Evolutionary conservation across 2,329 filamentous ascomycete genomes (phyloP).

Genomic region (Sporothrix curviconia): DNA sequence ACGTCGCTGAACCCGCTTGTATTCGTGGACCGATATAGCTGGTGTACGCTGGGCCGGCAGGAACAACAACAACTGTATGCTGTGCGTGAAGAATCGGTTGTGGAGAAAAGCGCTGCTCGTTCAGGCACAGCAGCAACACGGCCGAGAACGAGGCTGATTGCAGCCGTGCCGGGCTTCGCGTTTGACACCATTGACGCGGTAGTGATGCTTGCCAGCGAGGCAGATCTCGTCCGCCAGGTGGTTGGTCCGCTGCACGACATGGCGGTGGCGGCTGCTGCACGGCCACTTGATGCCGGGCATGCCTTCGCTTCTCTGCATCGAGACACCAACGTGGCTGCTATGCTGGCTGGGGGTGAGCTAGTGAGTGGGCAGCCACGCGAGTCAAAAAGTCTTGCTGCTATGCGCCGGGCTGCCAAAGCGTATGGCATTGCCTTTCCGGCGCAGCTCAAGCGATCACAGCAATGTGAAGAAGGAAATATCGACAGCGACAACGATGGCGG

Average conservation of each 20-base stretch:
- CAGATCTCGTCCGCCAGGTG: background rate
- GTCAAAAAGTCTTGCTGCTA: too few species aligned
- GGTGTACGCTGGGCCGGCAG: background rate
- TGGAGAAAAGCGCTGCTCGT: background rate
- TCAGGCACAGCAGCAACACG: background rate
- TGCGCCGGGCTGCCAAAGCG: too few species aligned
- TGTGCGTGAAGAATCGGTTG: too few species aligned
- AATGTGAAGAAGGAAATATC: too few species aligned
- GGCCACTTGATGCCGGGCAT: background rate
- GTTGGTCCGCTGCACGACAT: background rate
- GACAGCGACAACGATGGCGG: too few species aligned
- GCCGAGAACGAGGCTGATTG: background rate
- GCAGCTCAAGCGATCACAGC: too few species aligned
- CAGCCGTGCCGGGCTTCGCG: background rate
- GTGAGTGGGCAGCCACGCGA: too few species aligned
- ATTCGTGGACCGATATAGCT: background rate
- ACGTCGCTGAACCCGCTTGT: background rate
- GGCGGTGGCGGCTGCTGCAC: background rate
- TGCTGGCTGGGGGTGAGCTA: background rate
- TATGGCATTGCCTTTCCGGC: background rate
- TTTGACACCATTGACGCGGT: background rate
- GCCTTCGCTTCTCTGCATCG: background rate
- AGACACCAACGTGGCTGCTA: background rate
- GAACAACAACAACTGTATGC: too few species aligned
- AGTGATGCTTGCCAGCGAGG: background rate